phyloP scores from a whole-genome alignment of 495 filamentous ascomycete species.

The Aspergillus wentii region DNA sequence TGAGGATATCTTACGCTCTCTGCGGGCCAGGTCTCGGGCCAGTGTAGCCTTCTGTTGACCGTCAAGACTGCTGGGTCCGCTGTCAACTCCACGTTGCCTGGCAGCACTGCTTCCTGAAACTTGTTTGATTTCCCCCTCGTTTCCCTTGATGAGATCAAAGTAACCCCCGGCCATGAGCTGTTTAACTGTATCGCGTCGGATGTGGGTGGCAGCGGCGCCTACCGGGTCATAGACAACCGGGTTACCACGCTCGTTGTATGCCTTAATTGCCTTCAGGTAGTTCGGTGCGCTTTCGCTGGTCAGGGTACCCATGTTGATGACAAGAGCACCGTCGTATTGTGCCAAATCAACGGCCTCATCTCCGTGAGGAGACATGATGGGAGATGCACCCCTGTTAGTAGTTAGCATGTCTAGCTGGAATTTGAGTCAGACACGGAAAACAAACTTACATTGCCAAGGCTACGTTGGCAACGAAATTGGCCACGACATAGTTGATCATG shows the following conservation, averaged over 20 bases:
- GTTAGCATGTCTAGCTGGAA: conserved; percentile 11
- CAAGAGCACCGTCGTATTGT: conserved; percentile 59
- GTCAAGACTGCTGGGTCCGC: conserved; percentile 52
- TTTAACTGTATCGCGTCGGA: conserved; percentile 65
- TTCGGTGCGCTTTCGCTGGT: conserved; percentile 64
- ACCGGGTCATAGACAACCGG: conserved; percentile 89
- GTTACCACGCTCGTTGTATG: conserved; percentile 71
- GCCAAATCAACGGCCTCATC: conserved; percentile 78
- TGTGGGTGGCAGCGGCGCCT: conserved; percentile 76
- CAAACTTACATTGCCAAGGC: conserved; percentile 61
- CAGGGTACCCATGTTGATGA: conserved; percentile 95
- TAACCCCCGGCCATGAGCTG: conserved; percentile 69
- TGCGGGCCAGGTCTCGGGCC: conserved; percentile 58
- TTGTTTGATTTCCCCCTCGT: conserved; percentile 84
- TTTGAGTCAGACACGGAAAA: background rate
- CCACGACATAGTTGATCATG: conserved; percentile 93
- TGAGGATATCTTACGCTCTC: conserved; percentile 41
- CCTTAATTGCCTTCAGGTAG: conserved; percentile 60
- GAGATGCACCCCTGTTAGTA: conserved; percentile 61
- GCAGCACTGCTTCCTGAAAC: conserved; percentile 48
- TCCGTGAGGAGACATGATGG: conserved; percentile 89
- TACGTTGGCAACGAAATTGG: conserved; percentile 90
- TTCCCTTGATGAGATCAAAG: conserved; percentile 89
- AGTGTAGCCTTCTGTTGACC: conserved; percentile 52
- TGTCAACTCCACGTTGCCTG: conserved; percentile 89